phyloP scores from a whole-genome alignment of 805 yeast genomes.

The Ogataea zsoltii region DNA sequence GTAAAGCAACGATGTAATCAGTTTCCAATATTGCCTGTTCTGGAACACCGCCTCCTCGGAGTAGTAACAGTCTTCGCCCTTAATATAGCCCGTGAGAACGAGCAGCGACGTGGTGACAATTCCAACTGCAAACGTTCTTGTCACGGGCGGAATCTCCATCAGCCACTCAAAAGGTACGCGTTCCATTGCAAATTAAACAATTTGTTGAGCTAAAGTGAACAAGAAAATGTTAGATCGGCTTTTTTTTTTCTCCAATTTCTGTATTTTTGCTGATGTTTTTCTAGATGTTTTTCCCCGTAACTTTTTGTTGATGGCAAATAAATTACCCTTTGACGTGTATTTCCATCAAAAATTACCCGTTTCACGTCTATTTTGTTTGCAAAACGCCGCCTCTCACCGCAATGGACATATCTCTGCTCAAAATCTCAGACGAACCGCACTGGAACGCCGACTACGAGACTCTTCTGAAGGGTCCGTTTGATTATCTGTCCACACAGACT shows the following conservation, averaged over 20 bases:
- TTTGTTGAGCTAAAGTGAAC: too few species aligned
- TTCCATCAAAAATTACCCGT: too few species aligned
- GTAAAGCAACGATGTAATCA: constrained; percentile 40
- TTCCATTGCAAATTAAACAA: constrained; percentile 32
- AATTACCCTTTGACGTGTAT: too few species aligned
- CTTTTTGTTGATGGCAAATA: too few species aligned
- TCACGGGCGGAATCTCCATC: constrained; percentile 47
- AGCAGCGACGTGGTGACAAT: constrained; percentile 36
- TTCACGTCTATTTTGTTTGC: too few species aligned
- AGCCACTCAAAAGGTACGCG: constrained; percentile 42
- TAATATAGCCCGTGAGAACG: constrained; percentile 36
- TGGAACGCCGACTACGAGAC: constrained; percentile 30
- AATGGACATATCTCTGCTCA: constrained; percentile 10
- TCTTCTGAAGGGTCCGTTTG: constrained; percentile 45
- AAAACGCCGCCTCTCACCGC: neutral
- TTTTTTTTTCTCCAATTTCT: too few species aligned
- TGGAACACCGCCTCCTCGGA: constrained; percentile 40
- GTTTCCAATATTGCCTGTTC: constrained; percentile 38
- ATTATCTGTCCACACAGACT: constrained; percentile 44
- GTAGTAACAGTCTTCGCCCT: constrained; percentile 34
- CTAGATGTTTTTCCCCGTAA: too few species aligned
- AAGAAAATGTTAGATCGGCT: too few species aligned
- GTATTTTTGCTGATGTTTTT: too few species aligned
- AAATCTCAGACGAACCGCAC: constrained; percentile 7
- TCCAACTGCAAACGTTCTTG: constrained; percentile 38